Conservation (phyloP, 1,284 basidiomycete species). For the Boletus sp. region DNA sequence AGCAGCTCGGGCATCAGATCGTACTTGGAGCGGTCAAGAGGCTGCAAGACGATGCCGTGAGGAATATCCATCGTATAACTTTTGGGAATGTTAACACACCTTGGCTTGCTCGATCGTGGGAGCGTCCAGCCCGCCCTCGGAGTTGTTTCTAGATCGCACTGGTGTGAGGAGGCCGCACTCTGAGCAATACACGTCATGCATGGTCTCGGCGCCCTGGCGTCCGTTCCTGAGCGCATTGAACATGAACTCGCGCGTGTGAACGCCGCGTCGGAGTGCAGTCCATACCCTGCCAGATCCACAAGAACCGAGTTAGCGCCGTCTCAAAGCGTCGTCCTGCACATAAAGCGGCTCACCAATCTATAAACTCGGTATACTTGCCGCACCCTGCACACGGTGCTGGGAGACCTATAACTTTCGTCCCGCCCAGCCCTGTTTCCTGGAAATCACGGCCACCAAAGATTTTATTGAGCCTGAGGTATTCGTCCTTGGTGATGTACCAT, state of each 20-base stretch:
- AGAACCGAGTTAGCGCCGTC: not conserved
- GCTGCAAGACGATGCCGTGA: not conserved
- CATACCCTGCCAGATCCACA: conserved; percentile 13
- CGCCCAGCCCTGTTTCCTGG: conserved; percentile 18
- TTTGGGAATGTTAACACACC: not conserved
- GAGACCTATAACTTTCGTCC: conserved; percentile 16
- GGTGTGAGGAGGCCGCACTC: conserved; percentile 17
- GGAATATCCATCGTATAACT: not conserved
- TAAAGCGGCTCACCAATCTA: conserved; percentile 14
- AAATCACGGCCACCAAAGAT: conserved; percentile 15
- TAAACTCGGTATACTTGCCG: conserved; percentile 20
- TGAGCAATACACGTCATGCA: conserved; percentile 24
- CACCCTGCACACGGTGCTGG: conserved; percentile 12
- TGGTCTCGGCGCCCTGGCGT: conserved; percentile 18
- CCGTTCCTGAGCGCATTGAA: conserved; percentile 19
- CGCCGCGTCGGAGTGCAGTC: conserved; percentile 20
- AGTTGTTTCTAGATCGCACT: conserved; percentile 15
- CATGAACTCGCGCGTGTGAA: conserved; percentile 21
- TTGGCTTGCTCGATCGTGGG: conserved; percentile 15
- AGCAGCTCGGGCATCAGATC: conserved; percentile 13
- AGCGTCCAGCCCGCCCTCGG: conserved; percentile 16
- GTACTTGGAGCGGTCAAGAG: conserved; percentile 19
- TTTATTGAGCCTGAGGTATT: conserved; percentile 18
- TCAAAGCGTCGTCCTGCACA: not conserved
- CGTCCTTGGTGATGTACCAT: conserved; percentile 22